These are phyloP conservation scores for Candida quercuum DNA, from an alignment of 805 yeast genomes.

Conservation along the genomic window DNA sequence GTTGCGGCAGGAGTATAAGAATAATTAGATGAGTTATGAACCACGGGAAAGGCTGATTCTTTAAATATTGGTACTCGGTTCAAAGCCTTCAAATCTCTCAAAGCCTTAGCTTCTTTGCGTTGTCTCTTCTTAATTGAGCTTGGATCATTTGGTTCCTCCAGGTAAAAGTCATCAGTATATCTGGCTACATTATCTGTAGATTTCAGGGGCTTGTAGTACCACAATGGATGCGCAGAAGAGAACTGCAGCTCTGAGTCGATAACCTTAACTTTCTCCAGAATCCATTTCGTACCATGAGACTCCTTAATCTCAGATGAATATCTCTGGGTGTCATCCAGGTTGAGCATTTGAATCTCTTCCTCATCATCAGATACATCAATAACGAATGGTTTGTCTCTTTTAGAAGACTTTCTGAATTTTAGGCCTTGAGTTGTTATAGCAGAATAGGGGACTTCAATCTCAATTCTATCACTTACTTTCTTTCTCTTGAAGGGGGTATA, in stretches of 20 bases:
- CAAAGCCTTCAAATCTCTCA: background rate
- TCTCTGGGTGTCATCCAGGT: background rate
- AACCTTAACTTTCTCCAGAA: conserved; percentile 2
- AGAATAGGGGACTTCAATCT: conserved; percentile 7
- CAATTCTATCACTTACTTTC: background rate
- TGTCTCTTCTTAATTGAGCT: background rate
- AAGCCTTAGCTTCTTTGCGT: background rate
- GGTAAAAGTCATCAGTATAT: conserved; percentile 13
- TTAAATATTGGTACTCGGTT: too few relatives aligned
- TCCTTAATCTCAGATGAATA: background rate
- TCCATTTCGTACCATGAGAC: conserved; percentile 1
- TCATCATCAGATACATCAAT: background rate
- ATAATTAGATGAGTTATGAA: background rate
- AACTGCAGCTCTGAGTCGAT: background rate
- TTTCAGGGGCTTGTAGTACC: conserved; percentile 16
- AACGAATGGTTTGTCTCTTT: background rate
- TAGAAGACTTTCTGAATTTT: background rate
- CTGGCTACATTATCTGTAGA: conserved; percentile 20
- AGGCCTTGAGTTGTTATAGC: conserved; percentile 3
- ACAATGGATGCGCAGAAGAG: conserved; percentile 3
- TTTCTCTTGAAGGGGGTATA: conserved; percentile 2
- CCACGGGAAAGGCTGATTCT: too few relatives aligned
- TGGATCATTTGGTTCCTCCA: conserved; percentile 18
- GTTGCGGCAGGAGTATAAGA: background rate
- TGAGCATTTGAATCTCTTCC: background rate